These are phyloP conservation scores for Fusarium brachygibbosum DNA, from an alignment of 2,329 filamentous ascomycete genomes.

Conservation along the genomic window DNA sequence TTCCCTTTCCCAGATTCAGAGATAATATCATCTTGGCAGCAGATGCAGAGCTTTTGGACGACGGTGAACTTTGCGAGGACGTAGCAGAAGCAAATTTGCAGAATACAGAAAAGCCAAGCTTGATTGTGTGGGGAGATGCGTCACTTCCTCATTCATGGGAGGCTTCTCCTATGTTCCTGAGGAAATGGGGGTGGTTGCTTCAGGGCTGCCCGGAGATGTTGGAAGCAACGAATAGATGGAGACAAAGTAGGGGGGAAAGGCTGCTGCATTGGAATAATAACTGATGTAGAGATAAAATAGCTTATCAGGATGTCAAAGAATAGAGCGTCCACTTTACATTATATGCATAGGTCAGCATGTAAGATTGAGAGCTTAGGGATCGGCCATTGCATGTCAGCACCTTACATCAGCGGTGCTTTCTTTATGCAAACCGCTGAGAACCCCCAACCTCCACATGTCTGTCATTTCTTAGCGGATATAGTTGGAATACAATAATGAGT, in stretches of 20 bases:
- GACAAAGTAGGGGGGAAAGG: constrained; percentile 23
- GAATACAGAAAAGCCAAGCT: constrained; percentile 5
- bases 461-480: fast-evolving
- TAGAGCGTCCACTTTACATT: not conserved
- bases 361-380: no score
- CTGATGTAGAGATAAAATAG: fast-evolving
- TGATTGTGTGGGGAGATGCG: constrained; percentile 33
- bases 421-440: not conserved
- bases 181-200: constrained; percentile 32
- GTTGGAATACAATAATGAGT: fast-evolving
- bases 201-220: constrained; percentile 22
- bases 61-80: constrained; percentile 19
- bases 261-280: not conserved
- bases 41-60: not conserved
- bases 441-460: no score
- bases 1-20: constrained; percentile 17
- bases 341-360: not conserved
- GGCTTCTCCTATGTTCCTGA: constrained; percentile 16
- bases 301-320: not conserved
- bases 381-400: not conserved
- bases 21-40: constrained; percentile 18
- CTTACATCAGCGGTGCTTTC: no score
- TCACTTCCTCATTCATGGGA: constrained; percentile 25
- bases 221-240: constrained; percentile 26
- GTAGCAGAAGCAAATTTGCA: constrained; percentile 13